Evolutionary conservation across 2,329 filamentous ascomycete genomes (phyloP), one percentile per base, ranked within the genome.

Genomic region (Fusarium austroafricanum): DNA sequence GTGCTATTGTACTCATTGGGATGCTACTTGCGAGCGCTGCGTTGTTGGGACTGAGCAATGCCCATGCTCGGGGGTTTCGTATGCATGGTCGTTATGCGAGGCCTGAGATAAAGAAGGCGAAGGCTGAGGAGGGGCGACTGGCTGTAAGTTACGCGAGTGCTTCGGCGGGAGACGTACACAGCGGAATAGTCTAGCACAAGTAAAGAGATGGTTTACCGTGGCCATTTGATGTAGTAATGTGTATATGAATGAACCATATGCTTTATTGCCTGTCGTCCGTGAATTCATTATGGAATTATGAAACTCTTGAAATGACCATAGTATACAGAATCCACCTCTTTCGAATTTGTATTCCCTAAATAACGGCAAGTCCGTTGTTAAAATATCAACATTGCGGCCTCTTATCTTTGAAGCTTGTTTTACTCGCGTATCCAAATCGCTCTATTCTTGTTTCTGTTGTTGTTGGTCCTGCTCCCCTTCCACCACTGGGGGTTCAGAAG

Each of bases 1-100:
- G 86, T 5, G 82, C 84, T 35, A 75, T 88, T 11, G 76, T 85
- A 5, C 78, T 89, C 38, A 80, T 88, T 65, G 75, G 76, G 0
- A 75, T 89, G 50, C 73, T 89, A 47, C 75, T 89, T 12, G 55
- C 79, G n/a, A 86, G 83, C 23, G 86, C 84, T 0, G 85, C 79
- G 0, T 65, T 88, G 31, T 75, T 90, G 14, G 84, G 83, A 4
- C 67, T 87, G 26, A 85, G 85, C 63, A 89, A 89, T 63, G 79
- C 81, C 3, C 77, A 82, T 51, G 81, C 82, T 1, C 81, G 78
- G 31, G 78, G 79, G 0, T 75, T 89, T 37, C 77, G 78, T 29
- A 85, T 88, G 76, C 81, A 87, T 65, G 86, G 85, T 1, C 79
- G 85, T 15, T 75, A 83, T 21, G 82, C 80, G 15, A 68, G 73